Evolutionary conservation across 345 rosid species (phyloP).

Genomic region (Lenwebbia sp.): DNA sequence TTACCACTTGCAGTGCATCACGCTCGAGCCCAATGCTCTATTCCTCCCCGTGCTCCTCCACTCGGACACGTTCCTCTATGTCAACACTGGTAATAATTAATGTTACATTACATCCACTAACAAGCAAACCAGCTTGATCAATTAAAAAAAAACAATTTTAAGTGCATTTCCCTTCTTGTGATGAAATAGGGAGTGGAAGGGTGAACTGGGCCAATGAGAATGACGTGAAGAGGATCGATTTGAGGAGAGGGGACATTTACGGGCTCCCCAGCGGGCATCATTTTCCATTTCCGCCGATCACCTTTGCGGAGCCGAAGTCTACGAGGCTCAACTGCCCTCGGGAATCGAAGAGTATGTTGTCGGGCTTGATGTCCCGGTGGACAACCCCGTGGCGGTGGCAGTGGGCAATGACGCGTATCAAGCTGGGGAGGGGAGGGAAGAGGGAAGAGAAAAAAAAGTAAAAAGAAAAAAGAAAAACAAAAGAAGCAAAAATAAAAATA

Average conservation of each 20-base stretch:
- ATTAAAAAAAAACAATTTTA: background rate
- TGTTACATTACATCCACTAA: background rate
- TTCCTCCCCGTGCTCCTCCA: slow-evolving; percentile 88
- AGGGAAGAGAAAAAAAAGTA: too few relatives aligned
- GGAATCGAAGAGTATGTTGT: too few relatives aligned
- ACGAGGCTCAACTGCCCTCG: too few relatives aligned
- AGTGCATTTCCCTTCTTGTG: background rate
- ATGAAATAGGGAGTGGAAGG: slow-evolving; percentile 33
- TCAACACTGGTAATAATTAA: slow-evolving; percentile 43
- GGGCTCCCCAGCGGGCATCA: slow-evolving; percentile 55
- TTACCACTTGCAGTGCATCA: slow-evolving; percentile 59
- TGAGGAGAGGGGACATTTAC: slow-evolving; percentile 55
- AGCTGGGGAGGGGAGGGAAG: too few relatives aligned
- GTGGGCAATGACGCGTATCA: too few relatives aligned
- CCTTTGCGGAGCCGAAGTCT: background rate
- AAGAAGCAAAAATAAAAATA: too few relatives aligned
- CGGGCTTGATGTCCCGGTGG: too few relatives aligned
- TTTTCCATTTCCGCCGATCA: slow-evolving; percentile 65
- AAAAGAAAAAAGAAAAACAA: too few relatives aligned
- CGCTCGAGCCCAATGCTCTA: slow-evolving; percentile 64
- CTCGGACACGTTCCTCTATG: slow-evolving; percentile 74
- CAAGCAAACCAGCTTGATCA: background rate
- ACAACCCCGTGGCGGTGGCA: too few relatives aligned
- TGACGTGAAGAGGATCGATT: slow-evolving; percentile 19
- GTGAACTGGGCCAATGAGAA: slow-evolving; percentile 52